Base-by-base conservation (phyloP, 2,329 filamentous ascomycete species). In the Laburnicola sp. region DNA sequence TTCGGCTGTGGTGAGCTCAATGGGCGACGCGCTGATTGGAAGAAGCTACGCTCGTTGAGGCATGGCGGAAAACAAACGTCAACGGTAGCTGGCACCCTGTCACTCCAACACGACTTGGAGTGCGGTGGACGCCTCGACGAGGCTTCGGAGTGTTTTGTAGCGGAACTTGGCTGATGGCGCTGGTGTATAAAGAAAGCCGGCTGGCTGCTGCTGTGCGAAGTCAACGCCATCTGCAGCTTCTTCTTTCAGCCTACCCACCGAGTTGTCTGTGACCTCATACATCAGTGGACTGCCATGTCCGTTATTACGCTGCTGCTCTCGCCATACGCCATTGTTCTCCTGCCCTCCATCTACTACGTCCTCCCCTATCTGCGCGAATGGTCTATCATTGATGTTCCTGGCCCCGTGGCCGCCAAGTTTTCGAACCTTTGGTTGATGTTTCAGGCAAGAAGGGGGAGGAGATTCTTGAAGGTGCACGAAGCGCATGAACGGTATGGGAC, bases 371-470 rank as follows among this genome's bases (percentile, higher is more conserved):
- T 87, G 25, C 73, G 82, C 49, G 86, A 84, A 22, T 78, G 51
- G 77, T 84, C 54, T 68, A 82, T 70, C 60, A 69, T 58, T 54
- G 69, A 75, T 59, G 80, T 89, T 11, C 86, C 86, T 0, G 80
- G 80, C 0, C 86, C 86, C 0, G 84, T 86, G 59, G 80, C 82
- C 0, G 85, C 85, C 2, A 78, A 79, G 10, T 89, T 92, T 70
- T 84, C 86, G 27, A 91, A 91, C 62, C 74, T 95, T 26, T 97
- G 92, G 92, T 81, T 96, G 22, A 73, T 96, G 50, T 76, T 72
- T 56, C 77, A 80, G 59, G 71, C 65, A 45, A 84, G 92, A 1
- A 78, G 81, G 3, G 91, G 91, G 2, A 78, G 66, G 43, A 65
- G 78, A 31, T 80, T 75, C 55, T 65, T 76, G n/a, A 74, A 75